Evolutionary conservation across 371 early-diverging fungal genomes (phyloP).

Genomic region (Mucor plumbeus): DNA sequence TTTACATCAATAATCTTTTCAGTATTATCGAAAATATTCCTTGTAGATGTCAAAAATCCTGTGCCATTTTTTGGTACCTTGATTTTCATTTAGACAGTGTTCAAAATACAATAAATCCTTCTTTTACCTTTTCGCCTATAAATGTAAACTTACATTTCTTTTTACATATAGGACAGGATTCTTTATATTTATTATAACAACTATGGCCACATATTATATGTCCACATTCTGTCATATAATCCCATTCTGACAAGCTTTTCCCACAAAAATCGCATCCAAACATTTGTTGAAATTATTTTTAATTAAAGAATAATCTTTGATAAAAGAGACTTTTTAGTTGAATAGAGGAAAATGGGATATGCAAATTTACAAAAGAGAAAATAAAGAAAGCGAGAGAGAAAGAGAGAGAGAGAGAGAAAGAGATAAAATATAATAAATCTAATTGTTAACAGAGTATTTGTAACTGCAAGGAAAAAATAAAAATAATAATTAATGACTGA

Average conservation of each 20-base stretch:
- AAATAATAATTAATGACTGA: neutral
- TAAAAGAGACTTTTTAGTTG: neutral
- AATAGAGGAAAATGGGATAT: neutral
- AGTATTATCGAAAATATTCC: conserved; percentile 21
- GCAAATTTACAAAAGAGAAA: conserved; percentile 11
- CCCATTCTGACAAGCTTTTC: conserved; percentile 14
- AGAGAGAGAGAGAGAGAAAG: neutral
- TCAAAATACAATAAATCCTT: no score
- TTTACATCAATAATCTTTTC: conserved; percentile 24
- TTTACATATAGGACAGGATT: conserved; percentile 25
- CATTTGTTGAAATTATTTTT: conserved; percentile 1
- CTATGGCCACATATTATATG: conserved; percentile 26
- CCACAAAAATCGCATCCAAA: conserved; percentile 24
- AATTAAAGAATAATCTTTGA: neutral
- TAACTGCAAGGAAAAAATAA: conserved; percentile 36
- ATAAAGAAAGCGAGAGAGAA: neutral
- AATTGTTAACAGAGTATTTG: conserved; percentile 54
- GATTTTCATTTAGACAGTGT: neutral
- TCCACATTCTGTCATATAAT: conserved; percentile 33
- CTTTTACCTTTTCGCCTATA: conserved; percentile 28
- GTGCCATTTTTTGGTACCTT: conserved; percentile 15
- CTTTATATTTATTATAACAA: conserved; percentile 8
- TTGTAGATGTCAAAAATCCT: conserved; percentile 22
- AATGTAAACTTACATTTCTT: conserved; percentile 13
- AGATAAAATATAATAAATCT: conserved; percentile 23